These are phyloP conservation scores for Craterostigma plantagineum DNA, from an alignment of 257 asterid genomes.

Conservation along the genomic window DNA sequence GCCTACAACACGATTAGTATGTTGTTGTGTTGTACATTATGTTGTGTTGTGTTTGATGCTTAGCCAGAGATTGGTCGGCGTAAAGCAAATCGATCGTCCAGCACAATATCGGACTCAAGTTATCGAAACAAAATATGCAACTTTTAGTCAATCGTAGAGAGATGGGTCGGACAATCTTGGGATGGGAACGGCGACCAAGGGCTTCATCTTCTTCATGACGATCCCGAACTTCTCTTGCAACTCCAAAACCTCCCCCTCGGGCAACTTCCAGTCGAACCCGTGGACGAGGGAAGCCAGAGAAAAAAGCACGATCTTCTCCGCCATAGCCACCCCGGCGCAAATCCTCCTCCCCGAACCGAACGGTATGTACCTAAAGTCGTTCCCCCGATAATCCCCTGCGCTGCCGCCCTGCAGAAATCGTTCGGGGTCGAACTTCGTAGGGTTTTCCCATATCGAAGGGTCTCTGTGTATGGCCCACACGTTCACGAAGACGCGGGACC, in stretches of 20 bases:
- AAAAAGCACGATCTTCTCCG: conserved; percentile 1
- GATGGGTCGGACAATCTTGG: neutral
- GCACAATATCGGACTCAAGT: too few relatives aligned
- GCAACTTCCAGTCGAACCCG: conserved; percentile 5
- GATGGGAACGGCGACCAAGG: conserved; percentile 4
- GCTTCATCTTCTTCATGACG: neutral
- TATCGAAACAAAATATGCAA: too few relatives aligned
- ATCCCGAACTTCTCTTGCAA: conserved; percentile 3
- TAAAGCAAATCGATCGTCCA: too few relatives aligned
- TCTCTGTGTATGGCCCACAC: conserved; percentile 7
- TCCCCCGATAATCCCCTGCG: conserved; percentile 8
- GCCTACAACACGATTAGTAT: too few relatives aligned
- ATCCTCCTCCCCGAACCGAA: conserved; percentile 14
- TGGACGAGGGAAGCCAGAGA: conserved; percentile 7
- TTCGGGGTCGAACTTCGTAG: conserved; percentile 6
- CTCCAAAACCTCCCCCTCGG: neutral
- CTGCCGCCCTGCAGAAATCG: neutral
- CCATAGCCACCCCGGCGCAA: conserved; percentile 8
- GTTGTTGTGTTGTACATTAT: too few relatives aligned
- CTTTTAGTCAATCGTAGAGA: neutral
- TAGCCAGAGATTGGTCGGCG: too few relatives aligned
- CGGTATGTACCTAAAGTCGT: conserved; percentile 4
- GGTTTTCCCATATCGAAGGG: conserved; percentile 7
- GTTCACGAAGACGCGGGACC: conserved; percentile 4
- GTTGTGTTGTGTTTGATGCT: too few relatives aligned